Evolutionary conservation across 768 basidiomycete genomes (phyloP), one percentile per base, ranked within the genome.

Genomic region (Mycena venus): DNA sequence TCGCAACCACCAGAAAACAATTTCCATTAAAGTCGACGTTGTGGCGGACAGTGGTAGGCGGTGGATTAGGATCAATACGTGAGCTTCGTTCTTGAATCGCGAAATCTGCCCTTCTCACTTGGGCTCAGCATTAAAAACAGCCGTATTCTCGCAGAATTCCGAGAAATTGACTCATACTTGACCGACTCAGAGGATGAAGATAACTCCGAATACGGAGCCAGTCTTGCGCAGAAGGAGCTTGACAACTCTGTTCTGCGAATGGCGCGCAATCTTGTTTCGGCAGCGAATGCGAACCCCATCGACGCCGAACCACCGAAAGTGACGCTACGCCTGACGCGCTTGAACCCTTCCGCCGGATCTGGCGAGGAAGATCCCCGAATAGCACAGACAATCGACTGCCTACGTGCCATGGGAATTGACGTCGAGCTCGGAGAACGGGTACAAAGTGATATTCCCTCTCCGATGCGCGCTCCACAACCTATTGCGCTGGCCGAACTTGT

Each of bases 11-110:
- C 31, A 79, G 74, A 79, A 80, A 60, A 74, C 81, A 27, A 81
- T 83, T 0, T 86, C 86, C 8, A 88, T 92, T 49, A 96, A 97
- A 78, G 92, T 97, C 0, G 96, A 97, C 78, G 87, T 97, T 17
- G 91, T 96, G 17, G 92, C 92, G 2, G 91, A 94, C 25, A 89
- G 91, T 51, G 96, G 96, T 1, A 84, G 88, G 27, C 84, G 86
- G 4, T 98, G 96, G 96, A 91, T 95, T 47, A 89, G 95, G 77
- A 90, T 97, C 40, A 97, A 96, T 83, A 96, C 96, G 96, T 96
- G 79, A 80, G 93, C 90, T 40, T 25, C 25, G 19, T n/a, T 32
- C 9, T 47, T 21, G 17, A 23, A 25, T 21, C 27, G 25, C 12
- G 7, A 19, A 9, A 4, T 40, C 59, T 14, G 15, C 9, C 17